Evolutionary conservation across 257 asterid genomes (phyloP).

Genomic region (Ehretia macrophylla): DNA sequence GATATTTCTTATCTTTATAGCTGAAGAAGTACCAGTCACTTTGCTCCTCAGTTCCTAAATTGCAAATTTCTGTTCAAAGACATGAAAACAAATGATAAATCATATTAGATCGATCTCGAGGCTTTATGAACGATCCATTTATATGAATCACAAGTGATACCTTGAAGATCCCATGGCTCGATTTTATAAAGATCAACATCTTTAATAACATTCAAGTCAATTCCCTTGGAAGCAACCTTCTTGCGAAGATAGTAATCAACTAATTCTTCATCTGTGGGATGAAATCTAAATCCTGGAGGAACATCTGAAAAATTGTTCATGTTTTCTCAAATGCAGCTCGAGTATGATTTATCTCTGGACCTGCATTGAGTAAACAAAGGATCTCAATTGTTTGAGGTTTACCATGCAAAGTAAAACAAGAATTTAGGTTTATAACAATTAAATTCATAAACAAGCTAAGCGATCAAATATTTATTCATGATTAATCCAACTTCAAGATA

Average conservation of each 20-base stretch:
- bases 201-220: conserved; percentile 66
- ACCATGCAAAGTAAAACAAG: not conserved
- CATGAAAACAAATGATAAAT: not conserved
- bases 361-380: conserved; percentile 25
- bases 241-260: conserved; percentile 69
- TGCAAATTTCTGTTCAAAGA: conserved; percentile 44
- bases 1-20: conserved; percentile 77
- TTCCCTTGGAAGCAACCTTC: conserved; percentile 49
- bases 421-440: not conserved
- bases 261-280: conserved; percentile 81
- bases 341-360: not conserved
- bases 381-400: not conserved
- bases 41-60: conserved; percentile 57
- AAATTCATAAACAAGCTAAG: not conserved
- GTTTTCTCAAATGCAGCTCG: conserved; percentile 1
- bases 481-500: too few relatives aligned
- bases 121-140: not conserved
- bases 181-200: conserved; percentile 69
- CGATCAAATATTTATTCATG: too few relatives aligned
- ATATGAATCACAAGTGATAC: conserved; percentile 21
- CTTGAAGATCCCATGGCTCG: conserved; percentile 88
- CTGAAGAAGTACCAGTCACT: conserved; percentile 76
- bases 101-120: not conserved
- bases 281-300: conserved; percentile 81
- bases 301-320: conserved; percentile 58